Base-by-base conservation (phyloP, 108 stramenopile species). In the Bacterosira constricta region DNA sequence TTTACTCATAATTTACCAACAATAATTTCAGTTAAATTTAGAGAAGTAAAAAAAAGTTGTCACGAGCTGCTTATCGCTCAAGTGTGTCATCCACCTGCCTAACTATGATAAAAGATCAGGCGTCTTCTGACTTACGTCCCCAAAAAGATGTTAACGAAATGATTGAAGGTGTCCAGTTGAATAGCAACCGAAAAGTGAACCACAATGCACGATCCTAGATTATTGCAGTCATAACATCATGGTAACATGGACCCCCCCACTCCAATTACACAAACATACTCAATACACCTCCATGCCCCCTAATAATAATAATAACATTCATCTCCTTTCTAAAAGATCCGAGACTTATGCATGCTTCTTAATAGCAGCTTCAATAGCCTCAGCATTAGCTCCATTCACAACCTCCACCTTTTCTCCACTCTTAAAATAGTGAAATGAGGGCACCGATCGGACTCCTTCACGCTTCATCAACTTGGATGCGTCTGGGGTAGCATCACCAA, bases 351-450 rank as follows among this genome's bases (percentile, higher is more conserved):
- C 52, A 65, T 94, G 86, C 71, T 91, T 91, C 60, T 86, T 84
- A 65, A 95, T 89, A 18, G 90, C 87, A 54, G 89, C 90, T 73
- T 95, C 93, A 53, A 95, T 90, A 13, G 93, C 93, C 75, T 95
- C 91, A 15, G 93, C 87, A 61, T 95, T 92, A 21, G 93, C 93
- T 57, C 93, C 93, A 71, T 90, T 90, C 25, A 95, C 90, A 67
- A 91, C 93, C 56, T 92, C 93, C 30, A 95, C 91, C 77, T 92
- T 95, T 71, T 88, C 85, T 13, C 90, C 90, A 66, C 85, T 83
- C 55, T 85, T 84, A 71, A 91, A 95, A 73, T 90, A 95, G 54
- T 95, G 93, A 80, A 95, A 95, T 15, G 88, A 87, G 35, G 93
- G 93, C 53, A 95, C 93, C 29, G 89, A 90, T 81, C 91, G 83